Evolutionary conservation across 371 early-diverging fungal genomes (phyloP).

Genomic region (Entomophthora muscae): DNA sequence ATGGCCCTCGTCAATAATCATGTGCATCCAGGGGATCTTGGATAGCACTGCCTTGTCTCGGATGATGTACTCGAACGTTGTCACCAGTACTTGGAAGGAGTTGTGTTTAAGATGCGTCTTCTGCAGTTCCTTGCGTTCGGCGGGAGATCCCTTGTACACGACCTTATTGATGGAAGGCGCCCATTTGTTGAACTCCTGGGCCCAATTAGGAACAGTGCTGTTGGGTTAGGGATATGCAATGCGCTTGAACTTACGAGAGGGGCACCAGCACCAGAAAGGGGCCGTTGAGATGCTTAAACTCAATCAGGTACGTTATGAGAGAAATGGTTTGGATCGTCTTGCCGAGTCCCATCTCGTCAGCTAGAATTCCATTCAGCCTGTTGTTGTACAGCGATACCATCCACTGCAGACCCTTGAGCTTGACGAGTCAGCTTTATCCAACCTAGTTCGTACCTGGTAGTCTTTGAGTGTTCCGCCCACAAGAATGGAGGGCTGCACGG

Average conservation of each 20-base stretch:
- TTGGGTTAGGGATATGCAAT: constrained; percentile 11
- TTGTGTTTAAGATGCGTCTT: constrained; percentile 48
- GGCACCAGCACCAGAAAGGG: constrained; percentile 91
- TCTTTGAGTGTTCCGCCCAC: constrained; percentile 83
- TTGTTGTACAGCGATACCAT: constrained; percentile 96
- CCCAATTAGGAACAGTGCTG: constrained; percentile 91
- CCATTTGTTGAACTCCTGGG: constrained; percentile 94
- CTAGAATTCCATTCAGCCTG: constrained; percentile 89
- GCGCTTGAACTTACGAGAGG: constrained; percentile 58
- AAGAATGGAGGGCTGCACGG: constrained; percentile 57
- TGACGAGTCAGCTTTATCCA: constrained; percentile 34
- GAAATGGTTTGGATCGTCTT: constrained; percentile 98
- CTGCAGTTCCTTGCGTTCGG: constrained; percentile 51
- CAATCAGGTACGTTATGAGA: constrained; percentile 83
- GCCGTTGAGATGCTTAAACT: constrained; percentile 74
- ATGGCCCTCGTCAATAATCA: constrained; percentile 98
- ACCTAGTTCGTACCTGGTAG: constrained; percentile 97
- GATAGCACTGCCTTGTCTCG: constrained; percentile 68
- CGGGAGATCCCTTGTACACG: constrained; percentile 78
- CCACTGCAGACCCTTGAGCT: not conserved
- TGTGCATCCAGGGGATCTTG: constrained; percentile 84
- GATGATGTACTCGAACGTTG: constrained; percentile 97
- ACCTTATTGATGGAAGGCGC: constrained; percentile 81
- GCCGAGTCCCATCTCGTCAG: constrained; percentile 97
- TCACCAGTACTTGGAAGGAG: constrained; percentile 87